Conservation (phyloP, 345 rosid species). For the Erysimum cheiranthoides region DNA sequence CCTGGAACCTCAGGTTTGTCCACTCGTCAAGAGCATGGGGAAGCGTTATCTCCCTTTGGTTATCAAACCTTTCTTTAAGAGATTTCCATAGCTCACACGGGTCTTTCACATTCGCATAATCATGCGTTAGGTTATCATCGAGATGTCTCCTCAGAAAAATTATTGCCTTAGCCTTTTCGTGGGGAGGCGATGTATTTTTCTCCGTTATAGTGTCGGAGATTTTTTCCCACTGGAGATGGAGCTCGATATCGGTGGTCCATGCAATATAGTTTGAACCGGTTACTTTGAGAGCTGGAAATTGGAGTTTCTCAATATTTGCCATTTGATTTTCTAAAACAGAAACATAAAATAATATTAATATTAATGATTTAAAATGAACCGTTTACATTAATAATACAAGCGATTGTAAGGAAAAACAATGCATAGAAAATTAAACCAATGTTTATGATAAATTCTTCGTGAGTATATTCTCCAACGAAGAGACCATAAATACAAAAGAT, state of each 20-base stretch:
- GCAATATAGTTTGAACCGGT: neutral
- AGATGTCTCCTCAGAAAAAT: neutral
- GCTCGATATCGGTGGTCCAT: neutral
- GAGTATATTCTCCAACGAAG: neutral
- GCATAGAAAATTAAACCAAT: neutral
- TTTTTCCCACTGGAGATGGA: neutral
- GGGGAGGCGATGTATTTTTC: neutral
- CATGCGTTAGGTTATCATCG: too few relatives aligned
- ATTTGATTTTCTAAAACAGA: neutral
- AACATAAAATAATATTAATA: neutral
- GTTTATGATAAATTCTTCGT: neutral
- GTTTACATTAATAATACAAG: neutral
- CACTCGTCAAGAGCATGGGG: too few relatives aligned
- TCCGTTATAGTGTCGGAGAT: neutral
- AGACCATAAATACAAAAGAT: neutral
- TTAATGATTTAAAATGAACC: neutral
- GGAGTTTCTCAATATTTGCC: neutral
- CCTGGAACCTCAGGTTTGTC: too few relatives aligned
- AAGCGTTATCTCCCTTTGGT: too few relatives aligned
- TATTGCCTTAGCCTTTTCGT: neutral
- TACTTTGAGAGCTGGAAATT: neutral
- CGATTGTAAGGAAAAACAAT: neutral
- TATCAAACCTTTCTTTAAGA: too few relatives aligned
- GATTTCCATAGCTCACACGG: too few relatives aligned
- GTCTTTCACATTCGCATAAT: too few relatives aligned